Conservation (phyloP, 2,329 filamentous ascomycete genomes). For the Sordariomycetes sp. region DNA sequence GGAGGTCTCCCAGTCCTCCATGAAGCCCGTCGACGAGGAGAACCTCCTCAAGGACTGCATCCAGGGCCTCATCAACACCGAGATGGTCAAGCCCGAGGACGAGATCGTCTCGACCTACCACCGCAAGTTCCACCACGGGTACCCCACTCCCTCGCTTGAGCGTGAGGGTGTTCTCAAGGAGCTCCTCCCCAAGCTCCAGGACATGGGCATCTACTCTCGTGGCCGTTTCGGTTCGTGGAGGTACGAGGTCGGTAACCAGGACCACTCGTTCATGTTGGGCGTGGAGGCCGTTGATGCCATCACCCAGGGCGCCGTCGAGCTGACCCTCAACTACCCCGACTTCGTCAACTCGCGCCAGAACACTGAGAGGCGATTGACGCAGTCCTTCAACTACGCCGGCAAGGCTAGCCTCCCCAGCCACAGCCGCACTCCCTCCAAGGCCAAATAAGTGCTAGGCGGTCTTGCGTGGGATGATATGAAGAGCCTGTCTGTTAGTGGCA, state of each 20-base stretch:
- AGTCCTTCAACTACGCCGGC: constrained; percentile 27
- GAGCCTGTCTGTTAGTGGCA: no score
- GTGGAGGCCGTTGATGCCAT: constrained; percentile 90
- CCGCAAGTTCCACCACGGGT: constrained; percentile 95
- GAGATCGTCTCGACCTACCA: constrained; percentile 98
- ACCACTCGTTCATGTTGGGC: constrained; percentile 96
- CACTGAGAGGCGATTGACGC: constrained; percentile 32
- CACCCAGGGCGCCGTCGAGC: constrained; percentile 78
- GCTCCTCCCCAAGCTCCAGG: constrained; percentile 86
- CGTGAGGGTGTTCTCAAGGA: constrained; percentile 89
- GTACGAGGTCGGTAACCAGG: constrained; percentile 95
- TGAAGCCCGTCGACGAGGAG: constrained; percentile 87
- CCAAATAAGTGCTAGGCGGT: no score
- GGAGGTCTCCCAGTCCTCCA: constrained; percentile 88
- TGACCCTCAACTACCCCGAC: constrained; percentile 94
- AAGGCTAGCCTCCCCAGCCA: neutral
- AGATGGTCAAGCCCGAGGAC: constrained; percentile 84
- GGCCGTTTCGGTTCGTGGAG: constrained; percentile 97
- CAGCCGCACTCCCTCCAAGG: neutral
- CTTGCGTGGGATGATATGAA: no score
- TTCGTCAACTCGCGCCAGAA: constrained; percentile 79
- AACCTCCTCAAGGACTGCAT: constrained; percentile 87
- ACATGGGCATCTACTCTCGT: constrained; percentile 85
- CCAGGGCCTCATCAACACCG: constrained; percentile 93
- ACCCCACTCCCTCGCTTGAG: constrained; percentile 91